These are phyloP conservation scores for Acanthochlamys bracteata DNA, from an alignment of 106 monocot genomes.

Conservation along the genomic window DNA sequence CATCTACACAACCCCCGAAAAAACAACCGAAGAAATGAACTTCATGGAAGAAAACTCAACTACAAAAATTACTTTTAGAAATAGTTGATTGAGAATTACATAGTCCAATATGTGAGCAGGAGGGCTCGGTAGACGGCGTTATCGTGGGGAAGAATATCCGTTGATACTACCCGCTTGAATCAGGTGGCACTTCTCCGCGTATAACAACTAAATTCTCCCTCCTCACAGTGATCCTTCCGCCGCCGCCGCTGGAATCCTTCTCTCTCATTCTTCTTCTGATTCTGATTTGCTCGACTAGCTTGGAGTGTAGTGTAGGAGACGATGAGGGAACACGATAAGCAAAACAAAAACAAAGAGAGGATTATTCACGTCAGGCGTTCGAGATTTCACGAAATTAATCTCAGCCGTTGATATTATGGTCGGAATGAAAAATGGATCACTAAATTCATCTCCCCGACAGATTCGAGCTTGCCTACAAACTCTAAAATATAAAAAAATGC, in stretches of 20 bases:
- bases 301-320: too few relatives aligned
- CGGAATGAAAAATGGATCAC: too few relatives aligned
- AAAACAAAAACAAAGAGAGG: too few relatives aligned
- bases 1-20: conserved; percentile 42
- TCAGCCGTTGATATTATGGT: too few relatives aligned
- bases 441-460: too few relatives aligned
- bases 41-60: background rate
- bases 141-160: conserved; percentile 90
- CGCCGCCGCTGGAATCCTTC: conserved; percentile 8
- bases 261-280: background rate
- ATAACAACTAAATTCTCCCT: conserved; percentile 75
- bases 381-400: too few relatives aligned
- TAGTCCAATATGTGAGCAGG: conserved; percentile 70
- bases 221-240: background rate
- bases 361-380: too few relatives aligned
- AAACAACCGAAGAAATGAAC: background rate
- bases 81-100: conserved; percentile 29
- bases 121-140: conserved; percentile 82
- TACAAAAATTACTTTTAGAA: background rate
- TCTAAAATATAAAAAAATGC: too few relatives aligned
- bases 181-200: conserved; percentile 72
- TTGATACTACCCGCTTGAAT: conserved; percentile 98
- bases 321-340: too few relatives aligned
- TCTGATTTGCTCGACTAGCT: background rate
- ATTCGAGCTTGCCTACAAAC: too few relatives aligned